Conservation (phyloP, 805 yeast genomes). For the Saccharomycopsis fibuligera region DNA sequence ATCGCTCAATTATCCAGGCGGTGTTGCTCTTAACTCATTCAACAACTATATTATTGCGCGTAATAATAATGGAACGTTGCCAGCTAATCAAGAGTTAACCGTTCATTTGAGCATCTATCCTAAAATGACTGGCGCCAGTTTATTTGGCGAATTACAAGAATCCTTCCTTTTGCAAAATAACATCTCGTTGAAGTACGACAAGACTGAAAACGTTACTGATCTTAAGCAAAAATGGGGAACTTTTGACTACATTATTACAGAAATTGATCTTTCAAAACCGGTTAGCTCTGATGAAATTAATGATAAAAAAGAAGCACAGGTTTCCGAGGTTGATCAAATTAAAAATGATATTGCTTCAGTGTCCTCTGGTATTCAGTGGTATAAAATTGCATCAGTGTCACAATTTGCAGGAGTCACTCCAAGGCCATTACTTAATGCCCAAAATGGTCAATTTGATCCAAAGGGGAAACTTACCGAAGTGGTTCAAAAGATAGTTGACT, state of each 20-base stretch:
- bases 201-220: slow-evolving; percentile 49
- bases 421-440: slow-evolving; percentile 22
- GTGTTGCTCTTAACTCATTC: slow-evolving; percentile 54
- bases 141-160: slow-evolving; percentile 58
- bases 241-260: slow-evolving; percentile 48
- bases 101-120: slow-evolving; percentile 76
- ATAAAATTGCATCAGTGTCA: slow-evolving; percentile 31
- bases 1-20: slow-evolving; percentile 83
- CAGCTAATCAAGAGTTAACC: slow-evolving; percentile 26
- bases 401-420: slow-evolving; percentile 38
- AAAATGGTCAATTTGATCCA: slow-evolving; percentile 19
- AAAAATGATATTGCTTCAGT: slow-evolving; percentile 24
- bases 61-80: slow-evolving; percentile 13
- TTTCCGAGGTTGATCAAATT: neutral
- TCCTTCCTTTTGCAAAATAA: slow-evolving; percentile 24
- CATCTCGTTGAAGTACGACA: slow-evolving; percentile 54
- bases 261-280: slow-evolving; percentile 23
- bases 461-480: slow-evolving; percentile 17
- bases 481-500: slow-evolving; percentile 1
- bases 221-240: slow-evolving; percentile 38
- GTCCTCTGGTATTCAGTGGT: slow-evolving; percentile 38
- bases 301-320: slow-evolving; percentile 5
- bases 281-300: neutral
- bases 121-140: slow-evolving; percentile 82
- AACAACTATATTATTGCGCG: slow-evolving; percentile 36